Percentiles rank a stretch among this genome's conserved stretches.
Evolutionary conservation across 768 basidiomycete genomes (phyloP).

Genomic region (Tylopilus rubrobrunneus): DNA sequence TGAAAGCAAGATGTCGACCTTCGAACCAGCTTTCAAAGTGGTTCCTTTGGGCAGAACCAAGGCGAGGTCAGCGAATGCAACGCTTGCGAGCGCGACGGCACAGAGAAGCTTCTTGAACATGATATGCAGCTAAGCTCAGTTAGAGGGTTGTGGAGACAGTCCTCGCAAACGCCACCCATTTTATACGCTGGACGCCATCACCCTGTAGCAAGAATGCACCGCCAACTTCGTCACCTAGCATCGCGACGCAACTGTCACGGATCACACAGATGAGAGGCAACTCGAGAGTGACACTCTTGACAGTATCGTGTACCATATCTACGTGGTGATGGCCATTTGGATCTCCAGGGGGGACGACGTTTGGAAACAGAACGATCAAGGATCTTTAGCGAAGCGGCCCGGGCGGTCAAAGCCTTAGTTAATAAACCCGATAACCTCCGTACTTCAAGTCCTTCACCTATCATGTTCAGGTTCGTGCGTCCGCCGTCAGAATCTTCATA

Average conservation of each 20-base stretch:
- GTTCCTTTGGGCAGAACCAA: constrained; percentile 37
- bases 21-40: constrained; percentile 30
- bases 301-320: neutral
- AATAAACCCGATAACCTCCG: too few relatives aligned
- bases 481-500: too few relatives aligned
- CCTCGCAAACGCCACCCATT: neutral
- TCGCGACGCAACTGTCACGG: neutral
- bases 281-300: neutral
- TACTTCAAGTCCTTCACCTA: too few relatives aligned
- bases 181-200: constrained; percentile 1
- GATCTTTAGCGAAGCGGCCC: neutral
- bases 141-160: neutral
- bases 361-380: neutral
- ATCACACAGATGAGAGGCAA: neutral
- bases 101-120: constrained; percentile 15
- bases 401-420: too few relatives aligned
- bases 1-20: constrained; percentile 37
- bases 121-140: neutral
- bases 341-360: neutral
- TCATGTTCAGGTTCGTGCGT: too few relatives aligned
- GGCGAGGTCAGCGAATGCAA: constrained; percentile 31
- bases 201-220: neutral
- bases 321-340: neutral
- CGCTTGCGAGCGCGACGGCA: constrained; percentile 2
- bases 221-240: neutral